Percentiles rank a stretch among this genome's conserved stretches.
Conservation (phyloP, 768 basidiomycete genomes). For the Pleurotus sapidus region DNA sequence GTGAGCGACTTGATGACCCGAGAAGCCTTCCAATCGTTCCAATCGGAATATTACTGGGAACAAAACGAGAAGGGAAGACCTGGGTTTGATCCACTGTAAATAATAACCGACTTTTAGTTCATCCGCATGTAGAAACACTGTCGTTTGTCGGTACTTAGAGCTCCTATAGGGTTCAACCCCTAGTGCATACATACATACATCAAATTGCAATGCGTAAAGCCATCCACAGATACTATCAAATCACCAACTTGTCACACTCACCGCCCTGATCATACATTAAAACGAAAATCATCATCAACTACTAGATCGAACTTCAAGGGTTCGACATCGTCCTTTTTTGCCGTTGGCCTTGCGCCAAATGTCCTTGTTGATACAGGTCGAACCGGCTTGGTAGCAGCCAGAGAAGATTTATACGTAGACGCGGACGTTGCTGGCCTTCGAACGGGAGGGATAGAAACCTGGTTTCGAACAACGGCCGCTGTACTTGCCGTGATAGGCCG, state of each 20-base stretch:
- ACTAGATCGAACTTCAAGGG: slow-evolving; percentile 7
- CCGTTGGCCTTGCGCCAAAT: background rate
- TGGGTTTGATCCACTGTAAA: slow-evolving; percentile 2
- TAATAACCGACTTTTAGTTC: background rate
- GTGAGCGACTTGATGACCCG: slow-evolving; percentile 5
- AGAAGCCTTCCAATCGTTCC: background rate
- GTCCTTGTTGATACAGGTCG: background rate
- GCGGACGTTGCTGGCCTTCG: slow-evolving; percentile 7
- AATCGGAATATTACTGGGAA: background rate
- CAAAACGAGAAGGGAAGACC: background rate
- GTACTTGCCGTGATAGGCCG: background rate
- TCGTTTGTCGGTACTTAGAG: background rate
- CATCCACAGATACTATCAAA: background rate
- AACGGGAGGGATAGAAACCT: background rate
- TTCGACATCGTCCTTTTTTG: slow-evolving; percentile 3
- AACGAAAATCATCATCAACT: slow-evolving; percentile 21
- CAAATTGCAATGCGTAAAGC: background rate
- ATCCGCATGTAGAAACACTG: background rate
- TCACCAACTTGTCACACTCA: background rate
- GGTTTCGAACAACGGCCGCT: background rate
- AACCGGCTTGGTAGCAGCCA: background rate
- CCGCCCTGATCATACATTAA: slow-evolving; percentile 16
- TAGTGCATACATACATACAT: background rate
- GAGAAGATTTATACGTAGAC: background rate
- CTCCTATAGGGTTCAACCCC: background rate